phyloP scores from a whole-genome alignment of 108 stramenopile species.

The Nitzschia sp. region DNA sequence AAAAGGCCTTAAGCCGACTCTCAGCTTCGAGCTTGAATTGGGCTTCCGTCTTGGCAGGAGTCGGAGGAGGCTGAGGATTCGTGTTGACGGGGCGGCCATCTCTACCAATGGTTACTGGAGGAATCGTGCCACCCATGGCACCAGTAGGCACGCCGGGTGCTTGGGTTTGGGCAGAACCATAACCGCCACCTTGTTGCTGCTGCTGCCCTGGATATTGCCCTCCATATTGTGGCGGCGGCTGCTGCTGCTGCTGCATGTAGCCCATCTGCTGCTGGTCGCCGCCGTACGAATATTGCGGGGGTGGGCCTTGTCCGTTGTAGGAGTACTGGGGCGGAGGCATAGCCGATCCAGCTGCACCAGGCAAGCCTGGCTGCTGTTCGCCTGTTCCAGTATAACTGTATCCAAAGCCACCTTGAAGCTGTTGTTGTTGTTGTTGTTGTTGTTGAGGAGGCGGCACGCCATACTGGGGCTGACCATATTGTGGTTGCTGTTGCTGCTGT shows the following conservation, averaged over 20 bases:
- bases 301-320: neutral
- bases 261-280: neutral
- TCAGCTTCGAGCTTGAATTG: constrained; percentile 3
- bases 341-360: neutral
- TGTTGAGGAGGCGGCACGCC: neutral
- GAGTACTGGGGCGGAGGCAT: neutral
- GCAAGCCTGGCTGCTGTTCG: neutral
- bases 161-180: neutral
- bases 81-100: neutral
- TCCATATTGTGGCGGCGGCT: too few relatives aligned
- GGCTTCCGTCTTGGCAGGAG: neutral
- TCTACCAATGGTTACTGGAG: neutral
- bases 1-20: neutral
- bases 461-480: neutral
- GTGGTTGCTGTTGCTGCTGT: neutral
- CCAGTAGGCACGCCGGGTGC: neutral
- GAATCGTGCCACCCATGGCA: neutral
- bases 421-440: constrained; percentile 1
- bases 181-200: neutral
- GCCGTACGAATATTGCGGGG: neutral
- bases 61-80: neutral
- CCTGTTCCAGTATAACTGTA: neutral
- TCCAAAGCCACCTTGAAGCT: neutral
- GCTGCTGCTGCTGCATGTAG: neutral
- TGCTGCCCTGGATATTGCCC: neutral